Evolutionary conservation across 1,139 yeast genomes (phyloP).

Genomic region (Geotrichum macrosporum): DNA sequence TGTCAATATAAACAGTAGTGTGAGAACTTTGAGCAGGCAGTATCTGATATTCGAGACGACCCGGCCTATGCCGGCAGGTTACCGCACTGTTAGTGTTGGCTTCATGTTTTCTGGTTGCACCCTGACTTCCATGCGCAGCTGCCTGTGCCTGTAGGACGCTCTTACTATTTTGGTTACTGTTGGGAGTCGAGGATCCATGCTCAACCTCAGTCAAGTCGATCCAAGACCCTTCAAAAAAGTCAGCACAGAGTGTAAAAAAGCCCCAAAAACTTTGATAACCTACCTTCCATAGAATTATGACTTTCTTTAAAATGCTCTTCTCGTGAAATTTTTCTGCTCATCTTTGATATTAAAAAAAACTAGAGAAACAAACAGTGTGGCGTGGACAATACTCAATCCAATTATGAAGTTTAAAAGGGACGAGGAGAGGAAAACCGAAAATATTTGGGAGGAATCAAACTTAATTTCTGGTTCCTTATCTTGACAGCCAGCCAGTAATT

Average conservation of each 20-base stretch:
- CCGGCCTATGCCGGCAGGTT: neutral
- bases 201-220: neutral
- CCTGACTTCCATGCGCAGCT: too few relatives aligned
- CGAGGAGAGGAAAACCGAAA: too few relatives aligned
- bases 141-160: neutral
- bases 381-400: too few relatives aligned
- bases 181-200: neutral
- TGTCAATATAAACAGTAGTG: conserved; percentile 6
- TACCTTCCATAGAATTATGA: conserved; percentile 5
- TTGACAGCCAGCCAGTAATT: too few relatives aligned
- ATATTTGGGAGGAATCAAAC: too few relatives aligned
- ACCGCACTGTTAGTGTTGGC: neutral
- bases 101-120: neutral
- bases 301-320: conserved; percentile 1
- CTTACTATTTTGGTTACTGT: neutral
- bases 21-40: neutral
- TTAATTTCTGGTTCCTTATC: too few relatives aligned
- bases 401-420: too few relatives aligned
- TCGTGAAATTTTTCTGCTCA: conserved; percentile 5
- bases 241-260: neutral
- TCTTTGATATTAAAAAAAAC: too few relatives aligned
- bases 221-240: conserved; percentile 8
- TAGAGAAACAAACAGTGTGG: too few relatives aligned
- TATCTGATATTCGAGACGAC: too few relatives aligned
- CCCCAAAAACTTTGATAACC: neutral